Base-by-base conservation (phyloP, 257 asterid genomes). In the Capsicum rhomboideum region DNA sequence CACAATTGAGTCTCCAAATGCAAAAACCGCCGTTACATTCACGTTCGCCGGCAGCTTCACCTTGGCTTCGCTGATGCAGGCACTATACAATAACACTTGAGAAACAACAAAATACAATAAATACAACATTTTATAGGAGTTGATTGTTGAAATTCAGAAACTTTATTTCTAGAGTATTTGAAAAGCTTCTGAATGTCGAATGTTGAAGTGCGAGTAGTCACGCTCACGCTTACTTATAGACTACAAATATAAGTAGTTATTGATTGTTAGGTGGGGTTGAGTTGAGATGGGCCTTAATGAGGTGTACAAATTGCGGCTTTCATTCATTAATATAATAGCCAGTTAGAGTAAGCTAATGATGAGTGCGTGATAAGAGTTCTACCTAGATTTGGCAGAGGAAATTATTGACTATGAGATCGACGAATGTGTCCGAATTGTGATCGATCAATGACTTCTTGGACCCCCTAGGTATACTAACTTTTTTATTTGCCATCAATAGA, bases 1-100 rank as follows among this genome's bases (percentile, higher is more conserved):
- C 11, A 90, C 92, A 16, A 93, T 79, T 37, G 96, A 92, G 58
- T 92, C 96, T 82, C 97, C 94, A 14, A 93, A 92, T 21, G 87
- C 89, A 52, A 90, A 9, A 14, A 90, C 88, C 9, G 93, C 92
- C 11, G 93, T 92, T 18, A 91, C 26, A 0, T 80, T 56, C 16
- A 8, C 50, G 40, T 86, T 89, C 29, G 64, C 12, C 3, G 91
- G 90, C 34, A 83, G 61, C 63, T 78, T 78, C 55, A 82, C 53
- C 18, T 49, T 46, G 37, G 90, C 91, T n/a, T 26, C 71, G 23
- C 21, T 82, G 21, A 61, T n/a, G n/a, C n/a, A n/a, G n/a, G n/a
- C n/a, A n/a, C n/a, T n/a, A n/a, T n/a, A 61, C 31, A 61, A 59
- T 3, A 58, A 59, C 17, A 4, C 67, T n/a, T 55, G 6, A 55